phyloP scores from a whole-genome alignment of 805 yeast genomes.

The Yarrowia deformans region DNA sequence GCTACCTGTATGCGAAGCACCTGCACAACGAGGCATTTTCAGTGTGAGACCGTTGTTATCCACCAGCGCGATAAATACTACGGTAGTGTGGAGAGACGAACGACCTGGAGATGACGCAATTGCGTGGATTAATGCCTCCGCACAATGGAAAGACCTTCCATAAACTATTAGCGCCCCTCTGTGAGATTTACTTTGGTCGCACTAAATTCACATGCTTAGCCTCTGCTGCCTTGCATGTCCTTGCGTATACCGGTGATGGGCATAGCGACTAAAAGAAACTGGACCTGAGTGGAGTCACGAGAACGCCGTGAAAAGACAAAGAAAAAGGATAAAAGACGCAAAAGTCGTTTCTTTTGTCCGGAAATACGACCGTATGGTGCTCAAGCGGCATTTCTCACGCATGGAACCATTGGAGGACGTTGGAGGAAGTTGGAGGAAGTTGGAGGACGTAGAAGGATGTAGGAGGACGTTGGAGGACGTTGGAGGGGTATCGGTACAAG shows the following conservation, averaged over 20 bases:
- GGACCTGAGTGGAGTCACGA: neutral
- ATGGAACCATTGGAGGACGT: no score
- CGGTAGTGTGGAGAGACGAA: neutral
- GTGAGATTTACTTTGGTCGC: constrained; percentile 5
- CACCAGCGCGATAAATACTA: constrained; percentile 5
- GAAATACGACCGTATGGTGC: neutral
- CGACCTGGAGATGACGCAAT: no score
- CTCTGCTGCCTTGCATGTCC: constrained; percentile 32
- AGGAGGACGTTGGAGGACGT: no score
- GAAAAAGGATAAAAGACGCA: no score
- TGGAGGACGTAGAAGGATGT: no score
- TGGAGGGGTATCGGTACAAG: no score
- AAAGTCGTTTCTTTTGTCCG: neutral
- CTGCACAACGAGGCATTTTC: constrained; percentile 16
- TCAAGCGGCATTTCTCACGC: no score
- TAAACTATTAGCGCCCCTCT: neutral
- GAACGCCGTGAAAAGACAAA: neutral
- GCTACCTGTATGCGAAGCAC: constrained; percentile 17
- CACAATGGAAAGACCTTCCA: no score
- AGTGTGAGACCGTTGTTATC: constrained; percentile 19
- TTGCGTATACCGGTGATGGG: neutral
- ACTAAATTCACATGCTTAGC: constrained; percentile 4
- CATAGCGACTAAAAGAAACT: no score
- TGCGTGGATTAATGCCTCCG: no score
- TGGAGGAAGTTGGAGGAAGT: no score